Percentiles rank a stretch among this genome's conserved stretches.
Conservation (phyloP, 371 early-diverging fungal species). For the Cokeromyces recurvatus region DNA sequence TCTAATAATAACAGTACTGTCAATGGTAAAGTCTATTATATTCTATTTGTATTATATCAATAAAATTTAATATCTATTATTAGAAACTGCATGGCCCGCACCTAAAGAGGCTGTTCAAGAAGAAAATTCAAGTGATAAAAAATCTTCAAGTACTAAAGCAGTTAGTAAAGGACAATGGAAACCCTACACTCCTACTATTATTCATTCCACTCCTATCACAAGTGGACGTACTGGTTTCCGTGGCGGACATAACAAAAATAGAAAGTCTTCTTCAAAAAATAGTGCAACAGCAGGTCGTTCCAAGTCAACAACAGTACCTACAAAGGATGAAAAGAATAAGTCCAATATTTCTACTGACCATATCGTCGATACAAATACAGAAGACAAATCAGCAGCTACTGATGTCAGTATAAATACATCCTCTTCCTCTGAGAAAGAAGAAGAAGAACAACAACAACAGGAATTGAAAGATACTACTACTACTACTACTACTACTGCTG, state of each 20-base stretch:
- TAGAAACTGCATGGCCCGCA: constrained; percentile 19
- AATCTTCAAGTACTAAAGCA: constrained; percentile 1
- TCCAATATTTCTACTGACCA: background rate
- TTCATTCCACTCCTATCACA: constrained; percentile 37
- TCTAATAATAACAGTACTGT: constrained; percentile 1
- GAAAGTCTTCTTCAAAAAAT: no score
- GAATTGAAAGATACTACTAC: background rate
- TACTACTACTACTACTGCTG: background rate
- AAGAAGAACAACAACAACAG: background rate
- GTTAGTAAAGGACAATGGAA: constrained; percentile 43
- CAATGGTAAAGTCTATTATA: constrained; percentile 5
- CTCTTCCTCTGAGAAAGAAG: no score
- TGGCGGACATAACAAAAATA: no score
- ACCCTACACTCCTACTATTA: constrained; percentile 44
- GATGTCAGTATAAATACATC: no score
- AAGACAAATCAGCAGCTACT: background rate
- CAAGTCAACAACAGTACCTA: no score
- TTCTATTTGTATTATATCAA: no score
- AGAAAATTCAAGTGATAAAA: constrained; percentile 9
- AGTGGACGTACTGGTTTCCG: no score
- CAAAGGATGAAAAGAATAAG: no score
- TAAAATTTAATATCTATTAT: no score
- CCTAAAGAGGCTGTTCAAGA: constrained; percentile 16
- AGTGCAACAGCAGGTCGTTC: no score
- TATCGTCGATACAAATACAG: background rate